These are phyloP conservation scores for Volvox carteri DNA, from an alignment of 163 green algal species.

Conservation along the genomic window DNA sequence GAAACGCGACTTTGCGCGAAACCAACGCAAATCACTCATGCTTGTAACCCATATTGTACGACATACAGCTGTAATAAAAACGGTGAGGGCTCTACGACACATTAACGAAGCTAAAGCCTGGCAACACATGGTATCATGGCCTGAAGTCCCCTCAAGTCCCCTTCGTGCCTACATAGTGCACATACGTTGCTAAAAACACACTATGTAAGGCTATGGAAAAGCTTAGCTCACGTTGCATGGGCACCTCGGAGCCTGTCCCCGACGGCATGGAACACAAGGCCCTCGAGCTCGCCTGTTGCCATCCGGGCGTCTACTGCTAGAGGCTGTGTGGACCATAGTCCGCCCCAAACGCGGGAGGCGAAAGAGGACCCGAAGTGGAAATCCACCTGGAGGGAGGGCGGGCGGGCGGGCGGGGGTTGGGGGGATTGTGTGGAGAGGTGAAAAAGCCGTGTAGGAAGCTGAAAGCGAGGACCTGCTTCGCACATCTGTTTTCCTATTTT, in stretches of 20 bases:
- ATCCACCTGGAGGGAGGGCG: no score
- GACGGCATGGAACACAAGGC: conserved; percentile 28
- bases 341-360: background rate
- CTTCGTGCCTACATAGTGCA: no score
- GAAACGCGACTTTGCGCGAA: no score
- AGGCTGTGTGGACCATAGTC: conserved; percentile 11
- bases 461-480: no score
- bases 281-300: conserved; percentile 26
- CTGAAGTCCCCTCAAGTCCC: background rate
- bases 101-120: no score
- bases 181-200: background rate
- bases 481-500: no score
- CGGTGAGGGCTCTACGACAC: no score
- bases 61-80: background rate
- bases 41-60: background rate
- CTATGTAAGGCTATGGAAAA: background rate
- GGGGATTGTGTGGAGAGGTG: no score
- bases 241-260: conserved; percentile 37
- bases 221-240: conserved; percentile 18
- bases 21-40: no score
- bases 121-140: background rate
- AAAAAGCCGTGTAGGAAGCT: no score
- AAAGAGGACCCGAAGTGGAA: conserved; percentile 37
- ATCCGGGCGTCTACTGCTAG: conserved; percentile 30
- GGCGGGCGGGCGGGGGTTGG: no score